These are phyloP conservation scores for Comarum palustre DNA, from an alignment of 306 rosid species.

Conservation along the genomic window DNA sequence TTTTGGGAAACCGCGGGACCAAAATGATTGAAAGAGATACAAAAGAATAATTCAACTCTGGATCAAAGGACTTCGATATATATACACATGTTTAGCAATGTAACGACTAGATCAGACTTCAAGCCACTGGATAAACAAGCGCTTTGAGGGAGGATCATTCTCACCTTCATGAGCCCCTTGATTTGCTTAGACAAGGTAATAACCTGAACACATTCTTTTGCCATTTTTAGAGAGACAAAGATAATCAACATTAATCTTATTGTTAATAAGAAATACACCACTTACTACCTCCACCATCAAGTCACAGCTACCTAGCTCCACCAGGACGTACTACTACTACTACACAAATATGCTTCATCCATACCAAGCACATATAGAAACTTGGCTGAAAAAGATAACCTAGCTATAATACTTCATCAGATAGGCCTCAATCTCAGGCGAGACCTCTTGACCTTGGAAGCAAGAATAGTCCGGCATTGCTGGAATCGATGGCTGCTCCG, in stretches of 20 bases:
- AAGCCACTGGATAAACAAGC: conserved; percentile 1
- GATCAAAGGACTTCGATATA: not conserved
- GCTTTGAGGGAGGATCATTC: conserved; percentile 3
- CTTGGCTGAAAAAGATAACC: conserved; percentile 6
- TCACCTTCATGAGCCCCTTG: conserved; percentile 6
- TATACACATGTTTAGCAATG: not conserved
- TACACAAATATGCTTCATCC: not conserved
- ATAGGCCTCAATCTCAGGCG: conserved; percentile 22
- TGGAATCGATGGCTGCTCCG: not conserved
- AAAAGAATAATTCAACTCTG: not conserved
- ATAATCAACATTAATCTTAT: not conserved
- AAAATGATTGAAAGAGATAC: not conserved
- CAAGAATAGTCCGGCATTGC: conserved; percentile 4
- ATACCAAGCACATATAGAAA: not conserved
- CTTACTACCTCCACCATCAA: not conserved
- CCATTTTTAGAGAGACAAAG: conserved; percentile 6
- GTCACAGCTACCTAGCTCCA: not conserved
- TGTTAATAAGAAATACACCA: conserved; percentile 13
- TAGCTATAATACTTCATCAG: conserved; percentile 29
- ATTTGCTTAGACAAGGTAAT: conserved; percentile 4
- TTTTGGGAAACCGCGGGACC: not conserved
- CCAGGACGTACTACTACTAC: not conserved
- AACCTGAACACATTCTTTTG: not conserved
- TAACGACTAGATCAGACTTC: not conserved
- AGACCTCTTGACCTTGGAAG: conserved; percentile 32